phyloP scores from a whole-genome alignment of 2,329 filamentous ascomycete species.

The Teratosphaeria gauchensis region DNA sequence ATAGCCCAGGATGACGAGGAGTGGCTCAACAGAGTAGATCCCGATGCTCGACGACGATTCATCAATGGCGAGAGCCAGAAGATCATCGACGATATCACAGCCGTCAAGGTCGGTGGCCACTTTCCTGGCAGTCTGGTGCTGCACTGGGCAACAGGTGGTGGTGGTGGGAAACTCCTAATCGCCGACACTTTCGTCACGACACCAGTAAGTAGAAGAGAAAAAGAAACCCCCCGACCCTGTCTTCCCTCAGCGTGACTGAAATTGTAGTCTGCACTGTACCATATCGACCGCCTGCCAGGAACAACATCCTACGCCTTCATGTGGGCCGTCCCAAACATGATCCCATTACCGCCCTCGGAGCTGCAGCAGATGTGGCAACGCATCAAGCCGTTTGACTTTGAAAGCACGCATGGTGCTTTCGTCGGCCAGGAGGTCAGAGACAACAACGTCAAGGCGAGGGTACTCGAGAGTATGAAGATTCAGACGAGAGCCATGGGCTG shows the following conservation, averaged over 20 bases:
- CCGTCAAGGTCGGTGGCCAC: conserved; percentile 66
- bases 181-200: conserved; percentile 70
- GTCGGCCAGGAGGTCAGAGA: conserved; percentile 51
- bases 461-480: conserved; percentile 69
- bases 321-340: conserved; percentile 68
- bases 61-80: conserved; percentile 28
- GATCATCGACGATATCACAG: conserved; percentile 44
- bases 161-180: conserved; percentile 51
- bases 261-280: conserved; percentile 26
- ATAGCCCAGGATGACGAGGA: conserved; percentile 52
- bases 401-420: conserved; percentile 59
- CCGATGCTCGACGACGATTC: conserved; percentile 34
- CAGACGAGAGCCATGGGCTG: conserved; percentile 41
- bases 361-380: conserved; percentile 62
- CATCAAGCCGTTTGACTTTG: conserved; percentile 52
- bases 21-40: conserved; percentile 50
- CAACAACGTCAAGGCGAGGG: conserved; percentile 49
- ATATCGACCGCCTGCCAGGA: conserved; percentile 31
- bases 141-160: conserved; percentile 39
- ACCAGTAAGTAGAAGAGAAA: conserved; percentile 34
- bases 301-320: conserved; percentile 56
- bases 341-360: conserved; percentile 56
- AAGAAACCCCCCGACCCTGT: background rate
- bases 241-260: background rate
- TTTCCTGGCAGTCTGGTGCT: conserved; percentile 66